Conservation (phyloP, 768 basidiomycete genomes). For the Boletus pseudopeckii region DNA sequence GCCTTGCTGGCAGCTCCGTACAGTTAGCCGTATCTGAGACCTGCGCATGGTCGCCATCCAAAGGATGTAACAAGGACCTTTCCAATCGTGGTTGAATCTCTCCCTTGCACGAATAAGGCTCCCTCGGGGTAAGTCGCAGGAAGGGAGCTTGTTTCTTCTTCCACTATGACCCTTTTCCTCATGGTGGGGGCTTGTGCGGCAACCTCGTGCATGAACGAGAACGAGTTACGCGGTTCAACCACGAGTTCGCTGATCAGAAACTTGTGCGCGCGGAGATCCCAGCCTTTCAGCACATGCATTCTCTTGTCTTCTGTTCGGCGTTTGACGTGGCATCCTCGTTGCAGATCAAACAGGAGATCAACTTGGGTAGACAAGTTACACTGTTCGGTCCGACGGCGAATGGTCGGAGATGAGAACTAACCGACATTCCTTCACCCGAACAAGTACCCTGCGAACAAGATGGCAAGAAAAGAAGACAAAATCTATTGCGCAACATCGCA, state of each 20-base stretch:
- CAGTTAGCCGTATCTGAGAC: no score
- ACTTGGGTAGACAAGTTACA: neutral
- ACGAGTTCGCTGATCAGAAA: neutral
- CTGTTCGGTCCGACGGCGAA: neutral
- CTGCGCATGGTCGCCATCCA: neutral
- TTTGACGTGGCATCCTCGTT: neutral
- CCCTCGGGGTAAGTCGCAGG: neutral
- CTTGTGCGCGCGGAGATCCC: neutral
- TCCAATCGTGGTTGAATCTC: no score
- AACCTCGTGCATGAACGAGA: neutral
- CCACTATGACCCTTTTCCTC: neutral
- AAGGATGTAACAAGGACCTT: neutral
- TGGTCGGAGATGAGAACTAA: slow-evolving; percentile 8
- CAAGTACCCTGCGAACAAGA: neutral
- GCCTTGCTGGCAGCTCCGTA: no score
- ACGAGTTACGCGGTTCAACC: neutral
- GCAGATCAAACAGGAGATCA: neutral
- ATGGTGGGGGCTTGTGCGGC: neutral
- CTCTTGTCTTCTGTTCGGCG: neutral
- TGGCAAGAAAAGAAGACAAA: no score
- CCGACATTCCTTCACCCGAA: neutral
- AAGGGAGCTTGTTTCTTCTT: neutral
- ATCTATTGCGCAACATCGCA: slow-evolving; percentile 12
- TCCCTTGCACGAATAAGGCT: neutral
- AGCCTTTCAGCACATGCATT: neutral